These are phyloP conservation scores for Alternaria burnsii DNA, from an alignment of 2,329 filamentous ascomycete species.

Conservation along the genomic window DNA sequence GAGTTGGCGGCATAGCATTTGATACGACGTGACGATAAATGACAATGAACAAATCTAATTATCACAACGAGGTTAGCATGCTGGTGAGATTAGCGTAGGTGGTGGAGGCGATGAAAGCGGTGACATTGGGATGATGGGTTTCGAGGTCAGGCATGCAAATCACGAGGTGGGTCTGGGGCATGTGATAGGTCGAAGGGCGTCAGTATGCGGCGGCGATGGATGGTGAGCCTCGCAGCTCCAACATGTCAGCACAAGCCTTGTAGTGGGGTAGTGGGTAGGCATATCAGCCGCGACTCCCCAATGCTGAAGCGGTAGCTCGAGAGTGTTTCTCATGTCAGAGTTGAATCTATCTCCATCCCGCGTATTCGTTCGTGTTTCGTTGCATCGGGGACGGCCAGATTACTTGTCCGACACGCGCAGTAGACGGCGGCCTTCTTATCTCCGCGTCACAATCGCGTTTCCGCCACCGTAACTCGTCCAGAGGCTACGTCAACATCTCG, in stretches of 20 bases:
- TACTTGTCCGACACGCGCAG: conserved; percentile 15
- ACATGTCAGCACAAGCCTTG: neutral
- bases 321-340: neutral
- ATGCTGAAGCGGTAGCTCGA: neutral
- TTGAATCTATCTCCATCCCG: neutral
- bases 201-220: neutral
- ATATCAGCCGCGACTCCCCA: neutral
- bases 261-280: conserved; percentile 3
- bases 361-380: neutral
- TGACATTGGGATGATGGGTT: neutral
- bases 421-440: conserved; percentile 11
- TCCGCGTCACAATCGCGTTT: conserved; percentile 21
- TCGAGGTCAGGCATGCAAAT: neutral
- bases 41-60: neutral
- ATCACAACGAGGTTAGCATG: neutral
- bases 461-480: conserved; percentile 23
- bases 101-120: neutral
- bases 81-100: neutral
- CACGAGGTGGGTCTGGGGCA: neutral
- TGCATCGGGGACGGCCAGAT: conserved; percentile 14
- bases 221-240: conserved; percentile 9
- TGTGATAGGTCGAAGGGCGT: conserved; percentile 8
- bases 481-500: conserved; percentile 34
- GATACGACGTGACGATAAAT: conserved; percentile 3
- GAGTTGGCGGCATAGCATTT: neutral